Percentiles rank a stretch among this genome's conserved stretches.
Conservation (phyloP, 2,329 filamentous ascomycete species). For the Trichoderma koningii region DNA sequence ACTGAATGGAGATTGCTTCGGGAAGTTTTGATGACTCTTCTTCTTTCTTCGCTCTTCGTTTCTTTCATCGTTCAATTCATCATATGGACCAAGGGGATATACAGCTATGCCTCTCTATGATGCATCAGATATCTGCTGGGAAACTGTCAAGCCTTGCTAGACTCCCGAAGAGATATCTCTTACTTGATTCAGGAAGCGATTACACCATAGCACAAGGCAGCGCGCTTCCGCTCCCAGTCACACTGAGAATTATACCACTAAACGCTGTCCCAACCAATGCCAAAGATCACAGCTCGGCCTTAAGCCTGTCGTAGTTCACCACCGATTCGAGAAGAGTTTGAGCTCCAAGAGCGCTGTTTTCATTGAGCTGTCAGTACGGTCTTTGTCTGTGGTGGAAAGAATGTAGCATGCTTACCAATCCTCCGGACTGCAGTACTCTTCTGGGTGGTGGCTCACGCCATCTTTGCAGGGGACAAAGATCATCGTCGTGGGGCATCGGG, state of each 20-base stretch:
- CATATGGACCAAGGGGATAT: too few species aligned
- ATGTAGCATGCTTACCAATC: slow-evolving; percentile 36
- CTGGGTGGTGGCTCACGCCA: slow-evolving; percentile 44
- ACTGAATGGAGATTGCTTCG: too few species aligned
- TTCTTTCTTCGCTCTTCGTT: too few species aligned
- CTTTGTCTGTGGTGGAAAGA: too few species aligned
- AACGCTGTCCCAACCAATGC: neutral
- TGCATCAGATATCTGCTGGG: too few species aligned
- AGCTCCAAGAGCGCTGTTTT: slow-evolving; percentile 33
- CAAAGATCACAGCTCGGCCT: neutral
- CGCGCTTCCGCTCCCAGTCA: neutral
- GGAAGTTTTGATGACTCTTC: too few species aligned
- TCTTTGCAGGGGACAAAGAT: slow-evolving; percentile 43
- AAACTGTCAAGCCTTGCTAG: too few species aligned
- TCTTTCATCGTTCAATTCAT: too few species aligned
- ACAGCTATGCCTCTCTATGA: too few species aligned
- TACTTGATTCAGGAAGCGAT: neutral
- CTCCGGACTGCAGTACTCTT: slow-evolving; percentile 41
- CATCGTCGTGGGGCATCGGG: slow-evolving; percentile 42
- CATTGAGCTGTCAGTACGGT: neutral
- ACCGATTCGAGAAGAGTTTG: slow-evolving; percentile 36
- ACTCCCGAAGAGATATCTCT: too few species aligned
- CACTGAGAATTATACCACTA: neutral
- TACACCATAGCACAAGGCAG: neutral
- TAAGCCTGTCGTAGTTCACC: slow-evolving; percentile 31